Conservation (phyloP, 257 asterid species). For the Solanum bukasovii region DNA sequence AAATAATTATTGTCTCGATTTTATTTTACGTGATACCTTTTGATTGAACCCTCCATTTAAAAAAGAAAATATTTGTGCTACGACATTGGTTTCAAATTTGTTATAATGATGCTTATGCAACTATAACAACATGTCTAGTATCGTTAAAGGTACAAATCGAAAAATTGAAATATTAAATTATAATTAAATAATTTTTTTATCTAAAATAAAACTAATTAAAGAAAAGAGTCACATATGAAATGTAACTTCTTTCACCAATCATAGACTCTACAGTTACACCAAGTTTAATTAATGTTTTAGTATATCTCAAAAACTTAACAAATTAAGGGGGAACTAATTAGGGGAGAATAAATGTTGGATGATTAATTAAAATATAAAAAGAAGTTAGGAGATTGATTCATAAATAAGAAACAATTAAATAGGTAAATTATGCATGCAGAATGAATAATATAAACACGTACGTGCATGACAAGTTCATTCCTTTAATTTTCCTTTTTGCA, state of each 20-base stretch:
- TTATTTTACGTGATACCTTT: not conserved
- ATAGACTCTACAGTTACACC: not conserved
- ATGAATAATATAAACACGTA: not conserved
- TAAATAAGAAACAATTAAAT: not conserved
- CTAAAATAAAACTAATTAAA: not conserved
- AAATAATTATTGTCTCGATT: not conserved
- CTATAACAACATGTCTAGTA: not conserved
- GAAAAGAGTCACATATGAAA: not conserved
- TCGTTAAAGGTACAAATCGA: not conserved
- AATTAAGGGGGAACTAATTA: not conserved
- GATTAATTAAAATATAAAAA: not conserved
- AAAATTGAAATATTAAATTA: not conserved
- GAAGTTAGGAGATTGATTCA: not conserved
- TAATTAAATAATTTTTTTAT: not conserved
- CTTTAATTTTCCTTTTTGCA: not conserved
- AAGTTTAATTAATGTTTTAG: not conserved
- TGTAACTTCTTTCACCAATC: not conserved
- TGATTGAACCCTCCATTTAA: not conserved
- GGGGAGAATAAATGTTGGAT: not conserved
- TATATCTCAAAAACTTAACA: not conserved
- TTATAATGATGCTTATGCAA: not conserved
- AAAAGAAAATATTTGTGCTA: too few species aligned
- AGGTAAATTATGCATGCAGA: not conserved
- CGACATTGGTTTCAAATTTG: not conserved
- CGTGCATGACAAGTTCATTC: not conserved